Conservation (phyloP, 176 grass and related monocot species). For the Carex cristatella region DNA sequence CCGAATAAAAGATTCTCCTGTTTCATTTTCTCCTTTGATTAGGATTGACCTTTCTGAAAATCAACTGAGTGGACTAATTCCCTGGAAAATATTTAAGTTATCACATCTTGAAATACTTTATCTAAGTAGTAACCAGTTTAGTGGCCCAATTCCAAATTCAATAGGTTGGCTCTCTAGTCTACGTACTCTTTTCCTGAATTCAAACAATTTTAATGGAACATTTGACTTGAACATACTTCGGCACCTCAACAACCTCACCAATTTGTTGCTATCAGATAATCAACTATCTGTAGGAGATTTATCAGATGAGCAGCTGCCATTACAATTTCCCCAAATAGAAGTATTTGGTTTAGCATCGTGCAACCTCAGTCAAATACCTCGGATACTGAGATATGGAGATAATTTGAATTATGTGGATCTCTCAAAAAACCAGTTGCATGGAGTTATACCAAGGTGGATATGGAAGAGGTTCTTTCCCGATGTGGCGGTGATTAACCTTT, state of each 20-base stretch:
- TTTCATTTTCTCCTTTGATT: too few species aligned
- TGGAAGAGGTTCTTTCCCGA: not conserved
- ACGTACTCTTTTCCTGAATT: accelerated
- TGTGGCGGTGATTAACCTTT: not conserved
- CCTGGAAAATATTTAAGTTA: not conserved
- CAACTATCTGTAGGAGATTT: conserved; percentile 17
- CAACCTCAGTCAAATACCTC: conserved; percentile 26
- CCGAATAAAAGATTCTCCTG: not conserved
- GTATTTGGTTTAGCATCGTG: not conserved
- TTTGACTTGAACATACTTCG: conserved; percentile 9
- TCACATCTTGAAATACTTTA: not conserved
- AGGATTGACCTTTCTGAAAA: too few species aligned
- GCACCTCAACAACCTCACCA: not conserved
- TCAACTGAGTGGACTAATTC: not conserved
- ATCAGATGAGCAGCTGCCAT: not conserved
- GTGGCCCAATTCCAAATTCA: conserved; percentile 24
- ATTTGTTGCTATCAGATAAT: not conserved
- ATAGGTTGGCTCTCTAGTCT: conserved; percentile 14
- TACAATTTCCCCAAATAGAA: not conserved
- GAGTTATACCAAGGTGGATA: conserved; percentile 23
- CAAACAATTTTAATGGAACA: conserved; percentile 25
- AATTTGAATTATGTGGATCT: not conserved
- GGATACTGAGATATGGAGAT: not conserved
- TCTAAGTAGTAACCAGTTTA: not conserved
- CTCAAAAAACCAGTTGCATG: conserved; percentile 27